These are phyloP conservation scores for Fusarium pininemorale DNA, from an alignment of 2,329 filamentous ascomycete genomes.

Conservation along the genomic window DNA sequence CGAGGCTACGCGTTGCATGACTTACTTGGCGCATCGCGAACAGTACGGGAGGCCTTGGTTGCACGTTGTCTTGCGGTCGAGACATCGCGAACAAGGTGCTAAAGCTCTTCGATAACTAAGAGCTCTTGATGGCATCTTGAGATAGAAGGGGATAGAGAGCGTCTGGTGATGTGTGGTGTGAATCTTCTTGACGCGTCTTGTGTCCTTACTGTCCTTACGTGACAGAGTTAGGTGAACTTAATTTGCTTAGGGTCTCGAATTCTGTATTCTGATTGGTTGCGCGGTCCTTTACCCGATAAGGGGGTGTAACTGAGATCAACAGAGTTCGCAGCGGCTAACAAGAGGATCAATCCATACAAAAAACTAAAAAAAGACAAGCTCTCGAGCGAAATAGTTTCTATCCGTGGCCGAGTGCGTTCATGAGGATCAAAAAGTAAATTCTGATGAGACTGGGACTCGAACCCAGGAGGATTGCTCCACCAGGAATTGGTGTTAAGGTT, in stretches of 20 bases:
- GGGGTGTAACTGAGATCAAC: neutral
- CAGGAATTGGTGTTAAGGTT: conserved; percentile 44
- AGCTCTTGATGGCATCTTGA: neutral
- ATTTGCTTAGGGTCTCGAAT: neutral
- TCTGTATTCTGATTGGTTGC: neutral
- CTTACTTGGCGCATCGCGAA: neutral
- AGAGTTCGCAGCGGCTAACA: too few relatives aligned
- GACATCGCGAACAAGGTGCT: neutral
- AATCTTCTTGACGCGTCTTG: too few relatives aligned
- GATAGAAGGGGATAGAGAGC: neutral
- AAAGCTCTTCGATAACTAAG: neutral
- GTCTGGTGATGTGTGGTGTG: neutral
- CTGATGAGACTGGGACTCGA: conserved; percentile 49
- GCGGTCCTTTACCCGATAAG: rapidly evolving
- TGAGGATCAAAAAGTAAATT: conserved; percentile 6
- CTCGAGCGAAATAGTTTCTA: too few relatives aligned
- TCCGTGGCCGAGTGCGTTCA: too few relatives aligned
- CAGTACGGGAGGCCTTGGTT: neutral
- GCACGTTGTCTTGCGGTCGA: neutral
- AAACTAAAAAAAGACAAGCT: too few relatives aligned
- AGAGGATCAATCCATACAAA: too few relatives aligned
- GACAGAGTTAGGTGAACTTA: neutral
- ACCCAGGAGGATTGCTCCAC: conserved; percentile 50
- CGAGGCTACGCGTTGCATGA: neutral
- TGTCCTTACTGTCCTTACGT: too few relatives aligned